Evolutionary conservation across 202 grass and related monocot genomes (phyloP).

Genomic region (Dendrocalamus latiflorus): DNA sequence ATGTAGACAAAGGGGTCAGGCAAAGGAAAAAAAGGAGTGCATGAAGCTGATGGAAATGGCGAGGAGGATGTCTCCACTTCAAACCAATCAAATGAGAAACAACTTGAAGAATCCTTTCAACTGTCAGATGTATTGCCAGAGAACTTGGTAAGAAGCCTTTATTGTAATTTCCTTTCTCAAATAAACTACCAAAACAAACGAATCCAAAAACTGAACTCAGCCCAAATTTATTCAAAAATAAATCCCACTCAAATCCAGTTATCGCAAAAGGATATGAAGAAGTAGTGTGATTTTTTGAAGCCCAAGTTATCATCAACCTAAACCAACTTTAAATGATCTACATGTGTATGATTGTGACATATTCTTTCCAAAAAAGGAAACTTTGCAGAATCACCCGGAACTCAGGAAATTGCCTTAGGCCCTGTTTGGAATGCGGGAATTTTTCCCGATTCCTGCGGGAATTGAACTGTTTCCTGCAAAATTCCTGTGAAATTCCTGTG

Average conservation of each 20-base stretch:
- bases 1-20: constrained; percentile 39
- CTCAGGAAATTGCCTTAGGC: background rate
- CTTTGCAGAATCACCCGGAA: background rate
- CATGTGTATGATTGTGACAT: background rate
- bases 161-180: background rate
- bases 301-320: background rate
- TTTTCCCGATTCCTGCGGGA: too few species aligned
- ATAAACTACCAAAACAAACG: background rate
- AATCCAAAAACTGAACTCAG: background rate
- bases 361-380: background rate
- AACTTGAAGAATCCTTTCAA: constrained; percentile 45
- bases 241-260: background rate
- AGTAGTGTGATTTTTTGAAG: background rate
- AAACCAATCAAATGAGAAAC: constrained; percentile 43
- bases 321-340: background rate
- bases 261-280: background rate
- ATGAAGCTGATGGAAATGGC: constrained; percentile 50
- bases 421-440: too few species aligned
- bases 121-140: constrained; percentile 55
- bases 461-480: too few species aligned
- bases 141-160: constrained; percentile 47
- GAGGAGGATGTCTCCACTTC: constrained; percentile 66
- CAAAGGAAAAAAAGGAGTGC: constrained; percentile 50
- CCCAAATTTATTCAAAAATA: background rate
- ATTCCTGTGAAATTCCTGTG: too few species aligned